A percentile compares a stretch with the other conserved stretches of the same genome.
Conservation (phyloP, 345 rosid genomes). For the Populus tremula region DNA sequence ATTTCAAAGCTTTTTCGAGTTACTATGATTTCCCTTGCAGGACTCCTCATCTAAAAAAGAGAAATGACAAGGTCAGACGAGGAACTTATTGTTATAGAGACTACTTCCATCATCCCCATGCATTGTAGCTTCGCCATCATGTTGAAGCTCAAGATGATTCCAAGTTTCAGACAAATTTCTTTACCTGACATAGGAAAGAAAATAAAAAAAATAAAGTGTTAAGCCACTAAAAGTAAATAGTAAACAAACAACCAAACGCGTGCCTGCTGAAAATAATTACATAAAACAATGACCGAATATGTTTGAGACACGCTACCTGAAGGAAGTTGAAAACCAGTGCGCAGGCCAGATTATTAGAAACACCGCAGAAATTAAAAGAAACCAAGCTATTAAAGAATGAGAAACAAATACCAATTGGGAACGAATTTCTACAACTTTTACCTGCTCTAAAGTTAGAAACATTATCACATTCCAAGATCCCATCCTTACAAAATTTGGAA, state of each 20-base stretch:
- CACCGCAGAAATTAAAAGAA: not conserved
- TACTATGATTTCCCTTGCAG: constrained; percentile 2
- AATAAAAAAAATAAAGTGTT: not conserved
- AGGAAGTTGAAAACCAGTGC: not conserved
- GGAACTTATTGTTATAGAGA: constrained; percentile 21
- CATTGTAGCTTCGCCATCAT: not conserved
- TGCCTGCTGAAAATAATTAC: not conserved
- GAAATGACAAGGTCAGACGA: not conserved
- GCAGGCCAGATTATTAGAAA: not conserved
- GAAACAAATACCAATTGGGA: not conserved
- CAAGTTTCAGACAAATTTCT: constrained; percentile 46
- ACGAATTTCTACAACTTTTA: constrained; percentile 19
- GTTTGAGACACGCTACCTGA: not conserved
- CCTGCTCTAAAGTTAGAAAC: constrained; percentile 95
- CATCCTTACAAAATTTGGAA: constrained; percentile 82
- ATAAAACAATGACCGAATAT: not conserved
- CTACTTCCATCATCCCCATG: constrained; percentile 12
- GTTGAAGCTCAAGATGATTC: constrained; percentile 45
- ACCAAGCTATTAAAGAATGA: not conserved
- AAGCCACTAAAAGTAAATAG: not conserved
- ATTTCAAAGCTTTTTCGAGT: not conserved
- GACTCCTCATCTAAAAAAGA: not conserved
- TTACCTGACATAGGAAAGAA: constrained; percentile 44
- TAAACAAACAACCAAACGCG: not conserved
- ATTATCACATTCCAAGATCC: constrained; percentile 93